Evolutionary conservation across 768 basidiomycete species (phyloP).

Genomic region (Suillus placidus): DNA sequence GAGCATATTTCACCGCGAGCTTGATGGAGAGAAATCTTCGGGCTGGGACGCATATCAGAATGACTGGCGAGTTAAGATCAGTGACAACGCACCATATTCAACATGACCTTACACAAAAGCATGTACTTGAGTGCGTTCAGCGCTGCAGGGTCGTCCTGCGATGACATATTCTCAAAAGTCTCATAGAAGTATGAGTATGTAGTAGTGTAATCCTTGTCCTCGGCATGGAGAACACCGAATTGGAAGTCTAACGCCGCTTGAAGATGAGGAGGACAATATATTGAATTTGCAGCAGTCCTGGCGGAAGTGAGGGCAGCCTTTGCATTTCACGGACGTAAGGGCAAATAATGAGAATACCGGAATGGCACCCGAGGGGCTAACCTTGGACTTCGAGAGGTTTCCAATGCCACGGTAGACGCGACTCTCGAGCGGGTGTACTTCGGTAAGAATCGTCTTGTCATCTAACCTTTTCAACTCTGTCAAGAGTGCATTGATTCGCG

Average conservation of each 20-base stretch:
- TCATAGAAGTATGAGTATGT: slow-evolving; percentile 98
- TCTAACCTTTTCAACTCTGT: slow-evolving; percentile 91
- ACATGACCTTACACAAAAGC: slow-evolving; percentile 98
- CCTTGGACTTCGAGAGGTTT: slow-evolving; percentile 91
- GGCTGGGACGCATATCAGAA: slow-evolving; percentile 51
- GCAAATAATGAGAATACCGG: neutral
- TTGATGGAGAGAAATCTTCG: slow-evolving; percentile 91
- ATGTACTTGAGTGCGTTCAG: slow-evolving; percentile 94
- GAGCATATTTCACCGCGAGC: slow-evolving; percentile 84
- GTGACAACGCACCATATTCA: slow-evolving; percentile 72
- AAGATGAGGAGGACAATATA: slow-evolving; percentile 84
- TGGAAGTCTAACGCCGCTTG: slow-evolving; percentile 67
- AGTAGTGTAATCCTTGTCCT: slow-evolving; percentile 97
- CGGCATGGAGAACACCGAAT: slow-evolving; percentile 85
- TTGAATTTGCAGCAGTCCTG: slow-evolving; percentile 91
- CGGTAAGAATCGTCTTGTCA: slow-evolving; percentile 97
- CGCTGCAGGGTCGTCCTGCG: slow-evolving; percentile 75
- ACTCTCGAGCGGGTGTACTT: slow-evolving; percentile 93
- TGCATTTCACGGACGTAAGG: neutral
- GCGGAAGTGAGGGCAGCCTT: slow-evolving; percentile 89
- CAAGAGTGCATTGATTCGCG: slow-evolving; percentile 83
- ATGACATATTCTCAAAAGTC: slow-evolving; percentile 86
- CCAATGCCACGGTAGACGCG: slow-evolving; percentile 87
- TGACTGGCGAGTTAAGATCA: neutral
- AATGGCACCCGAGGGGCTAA: slow-evolving; percentile 29